Evolutionary conservation across 2,329 filamentous ascomycete species (phyloP), one percentile per base, ranked within the genome.

Genomic region (Diaporthe batatas): DNA sequence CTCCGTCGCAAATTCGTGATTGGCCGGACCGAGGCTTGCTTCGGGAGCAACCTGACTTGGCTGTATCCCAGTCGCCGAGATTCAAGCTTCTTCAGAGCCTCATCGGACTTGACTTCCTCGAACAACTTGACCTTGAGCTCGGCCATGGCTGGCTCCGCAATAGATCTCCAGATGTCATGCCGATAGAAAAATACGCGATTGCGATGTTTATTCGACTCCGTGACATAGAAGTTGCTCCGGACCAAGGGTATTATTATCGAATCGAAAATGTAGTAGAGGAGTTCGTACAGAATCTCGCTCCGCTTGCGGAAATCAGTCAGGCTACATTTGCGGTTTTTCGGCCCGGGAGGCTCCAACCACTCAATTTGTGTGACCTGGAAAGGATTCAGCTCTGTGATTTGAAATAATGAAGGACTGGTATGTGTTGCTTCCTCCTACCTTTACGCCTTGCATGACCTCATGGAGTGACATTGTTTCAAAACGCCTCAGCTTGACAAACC

Each of bases 181-280:
- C 96, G 93, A 80, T 98, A 98, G 83, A 94, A 99, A 81, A 97
- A 98, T 0, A 98, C 84, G 36, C 91, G 90, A 77, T 96, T 94
- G 21, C 92, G 91, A 79, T 98, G 91, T 1, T 87, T 86, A 75
- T 91, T 95, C 0, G 95, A 96, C 81, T 99, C 96, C 0, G 96
- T 99, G 49, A 98, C 93, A 79, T 98, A 96, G 78, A 99, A 99
- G 78, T 96, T 95, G 75, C 90, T 91, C 44, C 94, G 91, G 62
- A 98, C 89, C 10, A 99, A 86, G 12, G 96, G 96, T 77, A 98
- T 93, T 71, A 99, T 80, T 29, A 98, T 86, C 0, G 95, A 98
- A 81, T 99, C 96, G 78, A 99, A 96, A 5, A 97, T 76, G 80
- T 95, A 99, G 83, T 98, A 98, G 8, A 98, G 78, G 72, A 98